Evolutionary conservation across 2,329 filamentous ascomycete species (phyloP), one percentile per base, ranked within the genome.

Genomic region (Penicillium sp.): DNA sequence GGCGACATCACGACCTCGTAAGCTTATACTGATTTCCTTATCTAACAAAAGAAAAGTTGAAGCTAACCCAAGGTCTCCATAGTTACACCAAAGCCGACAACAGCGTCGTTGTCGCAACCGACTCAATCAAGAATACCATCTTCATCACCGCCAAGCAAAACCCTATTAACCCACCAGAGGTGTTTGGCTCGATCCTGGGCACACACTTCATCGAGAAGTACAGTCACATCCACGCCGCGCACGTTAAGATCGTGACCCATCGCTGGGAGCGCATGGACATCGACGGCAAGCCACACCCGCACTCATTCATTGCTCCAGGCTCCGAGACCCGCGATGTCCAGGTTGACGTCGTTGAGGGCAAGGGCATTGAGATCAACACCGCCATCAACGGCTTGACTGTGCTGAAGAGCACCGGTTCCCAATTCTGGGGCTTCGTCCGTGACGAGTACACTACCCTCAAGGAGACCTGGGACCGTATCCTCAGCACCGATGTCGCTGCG

Each of bases 61-160:
- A 50, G 16, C 36, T 56, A 50, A 53, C 11, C 11, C 26, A 19
- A 23, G 35, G 26, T 48, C 41, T 47, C 48, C 41, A 27, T 57
- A 95, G 90, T 61, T 99, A 96, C 82, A 99, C 93, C 58, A 76
- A 84, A 69, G 93, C 91, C 66, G 92, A 99, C 79, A 99, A 99
- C 82, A 89, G 87, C 67, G 90, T 95, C 61, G 85, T 99, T 55
- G 93, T 99, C 57, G 91, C 94, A 60, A 99, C 94, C 57, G 94
- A 99, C 76, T 93, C 91, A 26, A 96, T 97, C 79, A 99, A 99
- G 81, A 96, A 99, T 78, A 97, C 89, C 66, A 87, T 90, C 71
- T 96, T 94, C 80, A 91, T 99, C 77, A 88, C 90, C 70, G 93
- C 94, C 69, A 97, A 96, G 79, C 88, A 95, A 77, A 82, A 95